phyloP scores from a whole-genome alignment of 2,329 filamentous ascomycete genomes.

The Ascochyta lentis region DNA sequence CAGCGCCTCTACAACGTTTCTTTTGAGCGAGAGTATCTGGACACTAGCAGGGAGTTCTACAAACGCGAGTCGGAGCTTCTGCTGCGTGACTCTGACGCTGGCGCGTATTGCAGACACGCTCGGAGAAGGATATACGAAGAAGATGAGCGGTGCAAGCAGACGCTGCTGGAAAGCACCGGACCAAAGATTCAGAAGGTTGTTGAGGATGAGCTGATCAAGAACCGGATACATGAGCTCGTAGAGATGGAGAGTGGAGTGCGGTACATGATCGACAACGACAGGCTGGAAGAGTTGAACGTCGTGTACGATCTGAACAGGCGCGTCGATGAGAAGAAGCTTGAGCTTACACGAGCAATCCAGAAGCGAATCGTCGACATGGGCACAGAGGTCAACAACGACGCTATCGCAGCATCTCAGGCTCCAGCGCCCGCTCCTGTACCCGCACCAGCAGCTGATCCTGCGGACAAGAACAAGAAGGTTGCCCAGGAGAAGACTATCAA shows the following conservation, averaged over 20 bases:
- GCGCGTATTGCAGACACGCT: constrained; percentile 80
- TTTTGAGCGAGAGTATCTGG: constrained; percentile 81
- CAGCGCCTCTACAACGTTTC: constrained; percentile 82
- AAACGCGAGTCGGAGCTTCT: constrained; percentile 74
- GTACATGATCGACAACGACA: constrained; percentile 92
- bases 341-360: constrained; percentile 74
- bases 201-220: constrained; percentile 78
- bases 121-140: constrained; percentile 80
- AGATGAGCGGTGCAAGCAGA: constrained; percentile 80
- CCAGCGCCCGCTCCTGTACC: constrained; percentile 52
- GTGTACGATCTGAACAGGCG: constrained; percentile 80
- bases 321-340: constrained; percentile 75
- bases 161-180: constrained; percentile 75
- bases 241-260: constrained; percentile 85
- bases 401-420: constrained; percentile 62
- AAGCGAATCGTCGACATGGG: constrained; percentile 80
- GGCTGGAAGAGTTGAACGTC: constrained; percentile 76
- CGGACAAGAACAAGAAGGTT: constrained; percentile 57
- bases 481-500: constrained; percentile 63
- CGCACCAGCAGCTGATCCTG: constrained; percentile 53
- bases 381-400: constrained; percentile 77
- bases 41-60: constrained; percentile 77
- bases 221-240: constrained; percentile 81
- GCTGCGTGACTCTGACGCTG: constrained; percentile 78
- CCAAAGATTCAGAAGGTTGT: constrained; percentile 77